A percentile compares a stretch with the other conserved stretches of the same genome.
Evolutionary conservation across 164 flowering plant species (phyloP).

Genomic region (Berberis thunbergii): DNA sequence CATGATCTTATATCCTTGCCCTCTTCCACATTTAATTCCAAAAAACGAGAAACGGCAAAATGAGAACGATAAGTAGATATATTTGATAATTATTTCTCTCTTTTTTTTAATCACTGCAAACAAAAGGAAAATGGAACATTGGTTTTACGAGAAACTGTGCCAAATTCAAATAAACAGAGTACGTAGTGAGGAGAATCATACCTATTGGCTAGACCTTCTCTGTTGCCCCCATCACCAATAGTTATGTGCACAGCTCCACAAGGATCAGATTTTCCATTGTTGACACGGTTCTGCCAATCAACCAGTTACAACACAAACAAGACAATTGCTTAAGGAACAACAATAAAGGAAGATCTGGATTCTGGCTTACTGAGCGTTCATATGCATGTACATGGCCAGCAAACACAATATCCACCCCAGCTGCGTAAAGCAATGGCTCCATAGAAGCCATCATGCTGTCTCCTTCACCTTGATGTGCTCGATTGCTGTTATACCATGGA

Average conservation of each 20-base stretch:
- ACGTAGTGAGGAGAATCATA: slow-evolving; percentile 16
- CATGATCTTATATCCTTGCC: too few species aligned
- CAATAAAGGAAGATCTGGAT: too few species aligned
- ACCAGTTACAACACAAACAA: slow-evolving; percentile 4
- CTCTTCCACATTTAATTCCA: too few species aligned
- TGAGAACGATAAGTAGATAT: too few species aligned
- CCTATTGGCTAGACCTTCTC: slow-evolving; percentile 88
- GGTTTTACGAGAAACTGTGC: too few species aligned
- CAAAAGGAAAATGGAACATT: not conserved
- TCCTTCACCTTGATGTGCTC: slow-evolving; percentile 89
- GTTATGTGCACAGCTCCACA: slow-evolving; percentile 93
- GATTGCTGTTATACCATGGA: slow-evolving; percentile 96
- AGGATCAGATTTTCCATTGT: slow-evolving; percentile 53
- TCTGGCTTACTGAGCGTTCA: slow-evolving; percentile 68
- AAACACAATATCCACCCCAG: slow-evolving; percentile 78
- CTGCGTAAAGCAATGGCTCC: slow-evolving; percentile 86
- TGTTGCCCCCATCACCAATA: slow-evolving; percentile 97
- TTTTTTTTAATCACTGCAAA: too few species aligned
- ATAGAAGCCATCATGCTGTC: slow-evolving; percentile 76
- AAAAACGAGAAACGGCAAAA: too few species aligned
- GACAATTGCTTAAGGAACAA: not conserved
- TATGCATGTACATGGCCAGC: slow-evolving; percentile 99
- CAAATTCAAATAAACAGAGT: not conserved
- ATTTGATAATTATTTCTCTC: too few species aligned
- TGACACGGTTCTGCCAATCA: slow-evolving; percentile 57